Evolutionary conservation across 169 alveolate genomes (phyloP), one percentile per base, ranked within the genome.

Genomic region (Babesia sp.): DNA sequence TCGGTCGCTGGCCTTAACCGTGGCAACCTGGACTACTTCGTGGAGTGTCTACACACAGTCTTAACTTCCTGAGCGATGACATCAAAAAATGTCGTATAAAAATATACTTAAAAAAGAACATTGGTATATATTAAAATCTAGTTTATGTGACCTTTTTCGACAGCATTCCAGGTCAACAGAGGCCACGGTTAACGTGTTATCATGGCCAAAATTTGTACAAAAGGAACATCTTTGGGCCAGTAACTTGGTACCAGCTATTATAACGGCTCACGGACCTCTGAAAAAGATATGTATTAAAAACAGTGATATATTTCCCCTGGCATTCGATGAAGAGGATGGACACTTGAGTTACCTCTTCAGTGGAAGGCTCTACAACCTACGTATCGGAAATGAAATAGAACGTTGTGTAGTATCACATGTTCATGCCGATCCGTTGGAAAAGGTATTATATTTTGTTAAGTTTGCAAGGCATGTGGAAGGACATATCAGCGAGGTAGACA

Each of bases 241-340:
- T 37, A 86, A 85, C 16, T 75, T 85, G 36, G 77, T 89, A 28
- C 93, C 93, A 12, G 91, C 91, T 28, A 71, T 89, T 3, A 79
- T 89, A 57, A 71, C 90, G 67, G 73, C 68, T 36, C 81, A 76
- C 60, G 93, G 93, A 1, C 51, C 68, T 20, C 79, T 73, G 41
- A 59, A 76, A 34, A 81, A 86, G 50, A 76, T 89, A 29, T 84
- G 91, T 34, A 80, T 89, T 28, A 68, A 77, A 42, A 74, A 45
- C 42, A 57, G 51, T 33, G 77, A 70, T 33, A 77, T 91, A 29
- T 84, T 76, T 29, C 85, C 82, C 22, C 81, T 86, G 48, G 95
- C 95, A 31, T 91, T 91, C 80, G 95, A 91, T 42, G 95, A 91
- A 69, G 90, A 74, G 36, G 83, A 89, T 41, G 95, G 94, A 4